Conservation (phyloP, 768 basidiomycete species). For the Neoboletus magnificus region DNA sequence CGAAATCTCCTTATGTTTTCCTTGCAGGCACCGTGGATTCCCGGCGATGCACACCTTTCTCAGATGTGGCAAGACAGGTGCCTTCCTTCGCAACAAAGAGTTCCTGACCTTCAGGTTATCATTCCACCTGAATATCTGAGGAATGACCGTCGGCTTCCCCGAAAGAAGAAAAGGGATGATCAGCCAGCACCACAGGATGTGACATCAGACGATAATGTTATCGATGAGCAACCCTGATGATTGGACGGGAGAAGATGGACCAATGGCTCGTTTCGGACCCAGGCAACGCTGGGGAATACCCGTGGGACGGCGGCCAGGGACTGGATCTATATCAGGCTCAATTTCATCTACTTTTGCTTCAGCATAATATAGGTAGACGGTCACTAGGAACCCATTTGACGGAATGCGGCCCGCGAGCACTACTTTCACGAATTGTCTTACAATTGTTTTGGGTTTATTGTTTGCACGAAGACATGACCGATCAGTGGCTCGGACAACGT, state of each 20-base stretch:
- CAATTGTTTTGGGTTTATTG: background rate
- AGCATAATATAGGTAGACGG: background rate
- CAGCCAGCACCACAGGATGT: background rate
- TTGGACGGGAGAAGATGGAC: background rate
- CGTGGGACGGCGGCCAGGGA: background rate
- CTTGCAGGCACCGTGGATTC: slow-evolving; percentile 44
- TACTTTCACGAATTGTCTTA: background rate
- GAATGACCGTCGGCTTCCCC: slow-evolving; percentile 37
- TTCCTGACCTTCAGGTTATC: slow-evolving; percentile 41
- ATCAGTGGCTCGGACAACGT: background rate
- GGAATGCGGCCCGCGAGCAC: background rate
- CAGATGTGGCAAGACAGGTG: slow-evolving; percentile 38
- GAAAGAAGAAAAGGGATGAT: background rate
- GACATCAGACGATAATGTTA: background rate
- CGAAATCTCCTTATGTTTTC: background rate
- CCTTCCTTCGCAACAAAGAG: slow-evolving; percentile 34
- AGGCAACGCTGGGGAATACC: too few relatives aligned
- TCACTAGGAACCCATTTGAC: background rate
- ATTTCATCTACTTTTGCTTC: background rate
- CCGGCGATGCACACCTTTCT: slow-evolving; percentile 22
- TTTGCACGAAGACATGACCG: background rate
- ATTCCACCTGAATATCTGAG: slow-evolving; percentile 33
- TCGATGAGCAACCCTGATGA: background rate
- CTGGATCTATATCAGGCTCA: background rate
- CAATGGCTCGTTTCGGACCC: background rate